Percentiles rank a stretch among this genome's conserved stretches.
Evolutionary conservation across 2,329 filamentous ascomycete species (phyloP).

Genomic region (Fusarium sp.): DNA sequence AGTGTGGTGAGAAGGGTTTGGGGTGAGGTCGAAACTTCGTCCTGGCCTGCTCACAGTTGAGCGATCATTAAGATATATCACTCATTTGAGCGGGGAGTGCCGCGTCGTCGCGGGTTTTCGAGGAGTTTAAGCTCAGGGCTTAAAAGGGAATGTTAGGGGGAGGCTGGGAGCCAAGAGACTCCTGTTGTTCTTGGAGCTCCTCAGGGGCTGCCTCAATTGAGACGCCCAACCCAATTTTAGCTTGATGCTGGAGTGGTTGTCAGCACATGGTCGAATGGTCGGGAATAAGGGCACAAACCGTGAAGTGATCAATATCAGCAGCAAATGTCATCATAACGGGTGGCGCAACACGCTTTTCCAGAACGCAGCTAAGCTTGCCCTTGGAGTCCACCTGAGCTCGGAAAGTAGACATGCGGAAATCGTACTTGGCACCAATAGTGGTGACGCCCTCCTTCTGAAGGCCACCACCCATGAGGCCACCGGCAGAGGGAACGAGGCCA

Average conservation of each 20-base stretch:
- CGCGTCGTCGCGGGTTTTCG: constrained; percentile 30
- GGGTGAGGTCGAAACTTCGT: constrained; percentile 30
- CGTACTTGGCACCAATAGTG: constrained; percentile 95
- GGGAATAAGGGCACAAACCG: constrained; percentile 68
- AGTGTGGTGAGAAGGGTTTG: constrained; percentile 25
- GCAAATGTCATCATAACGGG: constrained; percentile 94
- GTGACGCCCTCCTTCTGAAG: constrained; percentile 87
- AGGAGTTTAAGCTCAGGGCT: constrained; percentile 36
- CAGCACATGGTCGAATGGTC: background rate
- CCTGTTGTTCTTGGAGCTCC: constrained; percentile 87
- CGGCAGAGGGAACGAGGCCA: constrained; percentile 74
- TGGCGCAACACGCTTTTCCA: constrained; percentile 95
- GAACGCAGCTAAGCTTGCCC: constrained; percentile 89
- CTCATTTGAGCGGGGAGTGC: constrained; percentile 33
- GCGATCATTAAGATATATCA: constrained; percentile 43
- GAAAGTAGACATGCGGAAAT: constrained; percentile 96
- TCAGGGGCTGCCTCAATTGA: constrained; percentile 88
- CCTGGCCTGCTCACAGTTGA: constrained; percentile 36
- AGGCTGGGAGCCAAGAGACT: constrained; percentile 62
- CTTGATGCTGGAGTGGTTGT: constrained; percentile 75
- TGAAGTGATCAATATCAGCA: constrained; percentile 94
- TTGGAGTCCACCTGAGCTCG: constrained; percentile 94
- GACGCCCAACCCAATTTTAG: constrained; percentile 93
- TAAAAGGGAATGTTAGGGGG: constrained; percentile 73
- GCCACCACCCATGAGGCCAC: constrained; percentile 78